A percentile compares a stretch with the other conserved stretches of the same genome.
Evolutionary conservation across 495 filamentous ascomycete species (phyloP).

Genomic region (Hypoxylon subgilvum): DNA sequence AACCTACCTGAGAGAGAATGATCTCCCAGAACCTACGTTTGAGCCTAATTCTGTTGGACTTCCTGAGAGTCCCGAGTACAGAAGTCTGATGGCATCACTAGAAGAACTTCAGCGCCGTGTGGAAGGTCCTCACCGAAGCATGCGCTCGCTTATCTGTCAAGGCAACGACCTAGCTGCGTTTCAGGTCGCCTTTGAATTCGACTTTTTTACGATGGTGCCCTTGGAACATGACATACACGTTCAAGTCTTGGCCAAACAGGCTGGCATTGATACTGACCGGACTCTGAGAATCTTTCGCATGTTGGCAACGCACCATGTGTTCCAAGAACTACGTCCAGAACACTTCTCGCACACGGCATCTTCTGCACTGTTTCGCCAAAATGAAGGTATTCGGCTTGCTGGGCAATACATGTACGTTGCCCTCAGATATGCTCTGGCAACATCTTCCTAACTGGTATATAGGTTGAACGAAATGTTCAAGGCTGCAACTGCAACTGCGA

Average conservation of each 20-base stretch:
- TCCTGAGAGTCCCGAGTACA: too few species aligned
- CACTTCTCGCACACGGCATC: background rate
- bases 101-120: too few species aligned
- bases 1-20: too few species aligned
- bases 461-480: constrained; percentile 43
- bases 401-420: constrained; percentile 15
- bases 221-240: constrained; percentile 14
- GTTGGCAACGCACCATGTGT: constrained; percentile 39
- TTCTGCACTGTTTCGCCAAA: background rate
- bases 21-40: too few species aligned
- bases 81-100: too few species aligned
- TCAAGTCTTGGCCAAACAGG: constrained; percentile 28
- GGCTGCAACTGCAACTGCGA: constrained; percentile 17
- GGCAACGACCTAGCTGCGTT: background rate
- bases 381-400: background rate
- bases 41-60: too few species aligned
- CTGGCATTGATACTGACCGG: constrained; percentile 37
- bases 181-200: background rate
- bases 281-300: constrained; percentile 28
- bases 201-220: constrained; percentile 4
- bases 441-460: background rate
- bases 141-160: too few species aligned
- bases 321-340: constrained; percentile 22
- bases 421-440: background rate
- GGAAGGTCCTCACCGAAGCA: too few species aligned